Conservation (phyloP, 495 filamentous ascomycete genomes). For the Sphaerosporella brunnea region DNA sequence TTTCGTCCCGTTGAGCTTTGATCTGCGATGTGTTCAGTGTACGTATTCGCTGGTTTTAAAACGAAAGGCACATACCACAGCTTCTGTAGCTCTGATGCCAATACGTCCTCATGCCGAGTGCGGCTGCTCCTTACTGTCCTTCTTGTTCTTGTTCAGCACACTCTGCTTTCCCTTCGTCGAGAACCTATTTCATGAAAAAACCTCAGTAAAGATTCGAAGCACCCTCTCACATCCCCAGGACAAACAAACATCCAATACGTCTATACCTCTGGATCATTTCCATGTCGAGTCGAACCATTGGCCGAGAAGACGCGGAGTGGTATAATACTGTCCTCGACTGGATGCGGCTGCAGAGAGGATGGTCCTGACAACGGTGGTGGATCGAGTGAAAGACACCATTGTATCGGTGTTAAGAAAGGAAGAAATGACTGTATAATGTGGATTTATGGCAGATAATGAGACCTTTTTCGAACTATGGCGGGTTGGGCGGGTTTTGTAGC, state of each 20-base stretch:
- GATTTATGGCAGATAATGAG: not conserved
- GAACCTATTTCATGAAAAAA: conserved; percentile 9
- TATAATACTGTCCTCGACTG: not conserved
- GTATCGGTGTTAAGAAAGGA: not conserved
- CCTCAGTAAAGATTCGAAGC: too few species aligned
- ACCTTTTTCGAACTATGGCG: too few species aligned
- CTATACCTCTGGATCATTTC: conserved; percentile 22
- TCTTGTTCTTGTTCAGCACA: conserved; percentile 16
- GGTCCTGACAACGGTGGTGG: not conserved
- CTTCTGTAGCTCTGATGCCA: conserved; percentile 24
- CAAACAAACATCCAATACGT: not conserved
- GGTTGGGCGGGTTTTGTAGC: too few species aligned
- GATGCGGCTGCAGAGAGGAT: not conserved
- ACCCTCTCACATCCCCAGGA: too few species aligned
- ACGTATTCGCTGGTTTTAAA: not conserved
- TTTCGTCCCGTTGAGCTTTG: conserved; percentile 46
- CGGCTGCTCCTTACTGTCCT: conserved; percentile 17
- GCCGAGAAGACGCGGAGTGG: not conserved
- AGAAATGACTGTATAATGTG: too few species aligned
- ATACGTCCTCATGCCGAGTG: conserved; percentile 25
- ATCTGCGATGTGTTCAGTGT: too few species aligned
- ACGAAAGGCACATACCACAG: conserved; percentile 14
- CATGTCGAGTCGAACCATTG: conserved; percentile 12
- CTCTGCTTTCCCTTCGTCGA: conserved; percentile 23
- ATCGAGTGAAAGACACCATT: not conserved